Evolutionary conservation across 2,329 filamentous ascomycete genomes (phyloP), one percentile per base, ranked within the genome.

Genomic region (Pseudogymnoascus sp.): DNA sequence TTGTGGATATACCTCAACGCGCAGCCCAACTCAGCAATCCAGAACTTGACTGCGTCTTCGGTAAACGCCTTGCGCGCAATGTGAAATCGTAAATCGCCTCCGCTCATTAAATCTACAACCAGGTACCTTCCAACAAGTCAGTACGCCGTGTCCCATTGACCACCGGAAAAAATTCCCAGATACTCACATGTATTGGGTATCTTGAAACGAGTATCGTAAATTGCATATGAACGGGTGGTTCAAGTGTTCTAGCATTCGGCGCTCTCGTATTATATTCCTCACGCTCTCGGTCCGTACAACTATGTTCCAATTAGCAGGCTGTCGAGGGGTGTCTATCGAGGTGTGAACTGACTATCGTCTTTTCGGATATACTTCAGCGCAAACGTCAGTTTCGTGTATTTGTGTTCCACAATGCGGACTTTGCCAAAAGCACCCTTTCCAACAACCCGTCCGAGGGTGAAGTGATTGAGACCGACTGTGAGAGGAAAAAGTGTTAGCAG

Each of bases 181-280:
- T 63, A 75, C 90, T 72, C 81, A 96, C 91, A 99, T 89, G 77
- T 99, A 99, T 76, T 99, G 94, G 70, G 97, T 92, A 76, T 99
- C 94, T 77, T 99, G 94, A 74, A 99, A 99, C 77, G 92, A 97
- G 79, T 97, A 99, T 71, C 94, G 90, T 80, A 99, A 80, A 76
- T 99, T 99, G 80, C 93, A 97, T 69, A 99, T 89, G 75, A 97
- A 99, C 27, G 93, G 92, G 72, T 99, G 94, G 74, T 96, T 97
- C 70, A 99, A 84, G 75, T 97, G 92, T 78, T 99, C 92, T 72
- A 99, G 84, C 94, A 99, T 99, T 73, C 93, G 87, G 66, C 94
- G 86, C 80, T 99, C 94, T 69, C 94, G 88, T 72, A 99, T 94
- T 69, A 99, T 99, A 75, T 99, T 99, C 71, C 93, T 89, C 65